phyloP scores from a whole-genome alignment of 2,329 filamentous ascomycete species.

The Claviceps paspali region DNA sequence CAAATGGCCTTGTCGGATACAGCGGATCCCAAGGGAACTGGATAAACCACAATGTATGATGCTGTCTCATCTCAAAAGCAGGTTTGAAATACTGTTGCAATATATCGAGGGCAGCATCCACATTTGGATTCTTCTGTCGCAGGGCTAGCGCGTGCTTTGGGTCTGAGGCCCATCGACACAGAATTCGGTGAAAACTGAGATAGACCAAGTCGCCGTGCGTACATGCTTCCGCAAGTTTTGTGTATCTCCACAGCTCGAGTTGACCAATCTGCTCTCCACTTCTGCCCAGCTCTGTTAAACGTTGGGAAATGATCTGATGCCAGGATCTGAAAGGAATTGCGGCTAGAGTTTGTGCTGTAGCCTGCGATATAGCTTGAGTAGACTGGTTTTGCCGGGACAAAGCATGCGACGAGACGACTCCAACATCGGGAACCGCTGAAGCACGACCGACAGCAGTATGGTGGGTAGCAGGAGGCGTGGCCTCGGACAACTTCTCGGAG shows the following conservation, averaged over 20 bases:
- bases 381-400: background rate
- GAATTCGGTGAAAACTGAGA: constrained; percentile 48
- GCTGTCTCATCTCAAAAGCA: background rate
- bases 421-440: background rate
- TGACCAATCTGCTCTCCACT: constrained; percentile 8
- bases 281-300: background rate
- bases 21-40: background rate
- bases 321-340: background rate
- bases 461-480: background rate
- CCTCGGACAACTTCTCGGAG: background rate
- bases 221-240: constrained; percentile 44
- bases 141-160: constrained; percentile 17
- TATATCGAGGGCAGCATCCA: constrained; percentile 12
- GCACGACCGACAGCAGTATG: background rate
- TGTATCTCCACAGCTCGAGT: constrained; percentile 32
- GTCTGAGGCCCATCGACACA: constrained; percentile 37
- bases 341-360: background rate
- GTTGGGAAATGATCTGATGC: background rate
- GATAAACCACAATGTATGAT: background rate
- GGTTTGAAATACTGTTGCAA: background rate
- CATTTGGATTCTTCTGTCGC: background rate
- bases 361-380: background rate
- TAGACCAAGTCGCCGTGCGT: constrained; percentile 43
- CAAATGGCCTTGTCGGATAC: background rate
- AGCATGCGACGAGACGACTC: background rate